phyloP scores from a whole-genome alignment of 441 rosid species.

The Euphorbia corollata region DNA sequence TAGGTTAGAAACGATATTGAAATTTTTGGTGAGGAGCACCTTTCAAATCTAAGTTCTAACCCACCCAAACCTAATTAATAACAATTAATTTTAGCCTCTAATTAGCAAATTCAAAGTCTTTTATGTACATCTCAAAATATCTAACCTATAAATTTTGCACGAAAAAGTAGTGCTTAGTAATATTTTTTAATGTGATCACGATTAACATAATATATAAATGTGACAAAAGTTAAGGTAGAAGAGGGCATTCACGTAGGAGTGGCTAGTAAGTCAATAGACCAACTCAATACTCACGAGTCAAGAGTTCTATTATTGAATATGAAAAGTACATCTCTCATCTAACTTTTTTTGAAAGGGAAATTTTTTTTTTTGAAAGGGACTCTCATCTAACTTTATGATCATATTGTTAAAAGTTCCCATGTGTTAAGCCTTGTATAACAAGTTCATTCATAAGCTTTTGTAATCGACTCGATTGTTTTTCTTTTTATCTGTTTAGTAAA shows the following conservation, averaged over 20 bases:
- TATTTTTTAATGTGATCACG: too few relatives aligned
- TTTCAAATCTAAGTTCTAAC: conserved; percentile 27
- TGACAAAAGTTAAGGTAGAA: neutral
- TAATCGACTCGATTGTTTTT: neutral
- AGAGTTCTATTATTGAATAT: conserved; percentile 1
- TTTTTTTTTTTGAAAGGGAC: too few relatives aligned
- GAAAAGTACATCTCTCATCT: neutral
- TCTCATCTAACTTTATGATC: neutral
- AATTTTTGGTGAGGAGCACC: conserved; percentile 17
- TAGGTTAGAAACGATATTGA: neutral
- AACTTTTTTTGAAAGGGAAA: too few relatives aligned
- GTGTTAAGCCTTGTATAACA: neutral
- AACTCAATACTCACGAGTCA: neutral
- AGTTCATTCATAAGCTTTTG: too few relatives aligned
- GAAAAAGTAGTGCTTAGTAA: too few relatives aligned
- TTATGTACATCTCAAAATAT: neutral
- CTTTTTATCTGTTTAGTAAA: neutral
- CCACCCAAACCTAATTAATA: conserved; percentile 39
- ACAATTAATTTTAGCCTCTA: neutral
- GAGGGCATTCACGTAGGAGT: neutral
- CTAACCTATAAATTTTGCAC: too few relatives aligned
- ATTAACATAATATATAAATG: neutral
- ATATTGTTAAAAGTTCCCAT: neutral
- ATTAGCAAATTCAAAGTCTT: neutral
- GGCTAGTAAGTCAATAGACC: too few relatives aligned